phyloP scores from a whole-genome alignment of 2,329 filamentous ascomycete species.

The Verticillium zaregamsianum region DNA sequence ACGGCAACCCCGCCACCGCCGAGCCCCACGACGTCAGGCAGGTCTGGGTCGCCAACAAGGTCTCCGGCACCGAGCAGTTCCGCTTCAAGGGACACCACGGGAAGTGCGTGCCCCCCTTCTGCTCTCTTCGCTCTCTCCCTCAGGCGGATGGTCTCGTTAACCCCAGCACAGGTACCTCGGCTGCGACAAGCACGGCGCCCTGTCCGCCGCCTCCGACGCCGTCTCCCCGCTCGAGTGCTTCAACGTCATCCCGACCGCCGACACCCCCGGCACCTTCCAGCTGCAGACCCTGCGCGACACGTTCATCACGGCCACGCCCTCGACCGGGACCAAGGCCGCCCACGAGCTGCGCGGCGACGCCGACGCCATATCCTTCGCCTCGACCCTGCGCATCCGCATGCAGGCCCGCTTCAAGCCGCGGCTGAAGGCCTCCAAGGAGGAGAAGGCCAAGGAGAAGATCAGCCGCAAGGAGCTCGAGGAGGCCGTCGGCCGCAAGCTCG shows the following conservation, averaged over 20 bases:
- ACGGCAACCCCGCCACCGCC: slow-evolving; percentile 74
- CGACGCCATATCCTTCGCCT: slow-evolving; percentile 61
- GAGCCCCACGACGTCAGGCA: slow-evolving; percentile 95
- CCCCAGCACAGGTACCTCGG: slow-evolving; percentile 63
- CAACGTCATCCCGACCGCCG: slow-evolving; percentile 57
- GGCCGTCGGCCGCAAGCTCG: slow-evolving; percentile 68
- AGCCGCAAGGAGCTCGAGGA: slow-evolving; percentile 80
- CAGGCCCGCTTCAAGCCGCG: slow-evolving; percentile 90
- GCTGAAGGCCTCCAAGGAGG: slow-evolving; percentile 74
- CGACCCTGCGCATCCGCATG: slow-evolving; percentile 81
- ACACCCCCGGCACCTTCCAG: slow-evolving; percentile 68
- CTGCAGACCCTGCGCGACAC: slow-evolving; percentile 70
- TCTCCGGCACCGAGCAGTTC: slow-evolving; percentile 76
- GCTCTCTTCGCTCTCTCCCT: background rate
- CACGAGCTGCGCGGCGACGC: slow-evolving; percentile 75
- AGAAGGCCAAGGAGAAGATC: slow-evolving; percentile 80
- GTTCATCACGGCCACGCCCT: slow-evolving; percentile 55
- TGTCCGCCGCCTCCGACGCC: slow-evolving; percentile 75
- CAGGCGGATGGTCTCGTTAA: background rate
- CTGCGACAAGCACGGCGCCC: slow-evolving; percentile 76
- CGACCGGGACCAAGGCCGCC: slow-evolving; percentile 41
- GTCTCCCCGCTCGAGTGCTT: slow-evolving; percentile 83
- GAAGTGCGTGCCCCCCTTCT: slow-evolving; percentile 45
- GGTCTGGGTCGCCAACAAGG: slow-evolving; percentile 86
- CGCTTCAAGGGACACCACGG: slow-evolving; percentile 90